Conservation (phyloP, 495 filamentous ascomycete species). For the Penicillium cataractarum region DNA sequence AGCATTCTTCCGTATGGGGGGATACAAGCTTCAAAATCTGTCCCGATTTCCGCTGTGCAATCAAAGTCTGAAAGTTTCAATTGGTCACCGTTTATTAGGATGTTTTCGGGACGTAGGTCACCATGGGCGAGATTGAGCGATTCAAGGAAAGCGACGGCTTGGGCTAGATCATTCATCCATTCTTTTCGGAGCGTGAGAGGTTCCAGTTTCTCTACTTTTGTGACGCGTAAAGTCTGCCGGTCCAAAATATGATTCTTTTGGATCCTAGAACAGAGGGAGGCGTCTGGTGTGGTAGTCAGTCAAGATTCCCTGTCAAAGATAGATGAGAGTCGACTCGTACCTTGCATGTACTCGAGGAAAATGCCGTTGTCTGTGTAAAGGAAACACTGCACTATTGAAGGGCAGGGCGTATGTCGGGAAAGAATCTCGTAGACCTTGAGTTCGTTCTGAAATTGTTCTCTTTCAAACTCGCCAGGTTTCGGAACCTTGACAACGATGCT, state of each 20-base stretch:
- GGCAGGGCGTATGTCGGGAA: slow-evolving; percentile 34
- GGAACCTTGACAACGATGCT: slow-evolving; percentile 44
- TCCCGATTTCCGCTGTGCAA: slow-evolving; percentile 28
- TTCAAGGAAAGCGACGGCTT: slow-evolving; percentile 44
- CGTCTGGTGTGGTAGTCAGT: slow-evolving; percentile 10
- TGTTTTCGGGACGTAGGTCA: slow-evolving; percentile 37
- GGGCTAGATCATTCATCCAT: slow-evolving; percentile 44
- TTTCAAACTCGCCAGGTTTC: slow-evolving; percentile 38
- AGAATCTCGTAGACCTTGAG: slow-evolving; percentile 37
- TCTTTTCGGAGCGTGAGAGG: slow-evolving; percentile 32
- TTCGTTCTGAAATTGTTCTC: slow-evolving; percentile 39
- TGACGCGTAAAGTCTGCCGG: slow-evolving; percentile 28
- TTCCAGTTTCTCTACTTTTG: slow-evolving; percentile 36
- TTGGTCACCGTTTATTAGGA: slow-evolving; percentile 31
- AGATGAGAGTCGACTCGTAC: slow-evolving; percentile 17
- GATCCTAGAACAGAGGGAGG: slow-evolving; percentile 12
- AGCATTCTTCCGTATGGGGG: slow-evolving; percentile 32
- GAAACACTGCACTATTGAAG: slow-evolving; percentile 39
- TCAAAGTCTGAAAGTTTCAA: slow-evolving; percentile 37
- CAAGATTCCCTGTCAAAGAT: not conserved
- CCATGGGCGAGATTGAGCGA: slow-evolving; percentile 42
- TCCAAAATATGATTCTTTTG: slow-evolving; percentile 14
- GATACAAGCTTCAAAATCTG: slow-evolving; percentile 31
- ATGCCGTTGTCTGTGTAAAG: slow-evolving; percentile 36
- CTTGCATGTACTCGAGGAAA: slow-evolving; percentile 47